Percentiles rank a stretch among this genome's conserved stretches.
Conservation (phyloP, 441 rosid genomes). For the Euphorbia corollata region DNA sequence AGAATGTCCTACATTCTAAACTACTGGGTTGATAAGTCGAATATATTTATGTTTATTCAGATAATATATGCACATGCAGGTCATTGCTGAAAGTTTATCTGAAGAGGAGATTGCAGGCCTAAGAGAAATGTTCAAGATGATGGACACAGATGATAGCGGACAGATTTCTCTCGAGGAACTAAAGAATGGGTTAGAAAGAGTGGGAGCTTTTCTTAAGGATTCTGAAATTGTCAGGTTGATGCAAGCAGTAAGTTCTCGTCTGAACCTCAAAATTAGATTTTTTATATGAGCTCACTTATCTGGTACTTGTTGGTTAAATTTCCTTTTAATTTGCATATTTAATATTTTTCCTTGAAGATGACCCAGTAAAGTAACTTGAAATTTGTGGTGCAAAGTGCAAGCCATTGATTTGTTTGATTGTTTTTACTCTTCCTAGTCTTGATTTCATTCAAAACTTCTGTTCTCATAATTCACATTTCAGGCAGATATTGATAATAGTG, state of each 20-base stretch:
- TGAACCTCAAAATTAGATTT: neutral
- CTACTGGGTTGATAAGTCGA: too few species aligned
- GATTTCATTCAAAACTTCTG: constrained; percentile 5
- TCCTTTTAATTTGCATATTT: neutral
- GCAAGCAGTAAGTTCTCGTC: constrained; percentile 70
- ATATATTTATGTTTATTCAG: too few species aligned
- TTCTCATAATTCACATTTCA: too few species aligned
- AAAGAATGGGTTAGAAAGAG: constrained; percentile 70
- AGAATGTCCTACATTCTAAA: too few species aligned
- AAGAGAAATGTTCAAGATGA: constrained; percentile 95
- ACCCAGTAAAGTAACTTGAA: neutral
- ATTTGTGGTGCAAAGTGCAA: constrained; percentile 3
- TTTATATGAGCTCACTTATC: too few species aligned
- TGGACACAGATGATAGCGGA: constrained; percentile 81
- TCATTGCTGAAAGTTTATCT: constrained; percentile 83
- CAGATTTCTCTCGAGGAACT: constrained; percentile 82
- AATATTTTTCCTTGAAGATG: neutral
- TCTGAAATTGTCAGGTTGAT: constrained; percentile 59
- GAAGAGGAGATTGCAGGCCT: constrained; percentile 91
- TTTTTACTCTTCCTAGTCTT: neutral
- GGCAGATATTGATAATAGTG: neutral
- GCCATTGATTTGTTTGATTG: neutral
- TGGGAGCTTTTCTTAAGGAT: constrained; percentile 68
- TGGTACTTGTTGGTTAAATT: neutral
- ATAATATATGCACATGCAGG: too few species aligned